phyloP scores from a whole-genome alignment of 2,329 filamentous ascomycete species.

The Sporothrix schenckii region DNA sequence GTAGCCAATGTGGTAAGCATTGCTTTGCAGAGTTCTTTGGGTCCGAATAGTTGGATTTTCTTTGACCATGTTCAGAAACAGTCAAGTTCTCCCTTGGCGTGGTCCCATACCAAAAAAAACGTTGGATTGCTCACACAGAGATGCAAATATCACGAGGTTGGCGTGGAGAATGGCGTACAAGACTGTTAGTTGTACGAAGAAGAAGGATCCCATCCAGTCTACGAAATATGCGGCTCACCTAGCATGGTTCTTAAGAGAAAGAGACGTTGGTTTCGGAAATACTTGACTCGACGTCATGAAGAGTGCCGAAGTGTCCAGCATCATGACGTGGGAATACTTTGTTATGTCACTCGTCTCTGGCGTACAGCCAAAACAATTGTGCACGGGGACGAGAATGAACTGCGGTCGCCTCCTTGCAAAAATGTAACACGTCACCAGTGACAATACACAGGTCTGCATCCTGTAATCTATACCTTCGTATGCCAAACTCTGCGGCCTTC shows the following conservation, averaged over 20 bases:
- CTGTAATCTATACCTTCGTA: background rate
- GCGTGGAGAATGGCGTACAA: background rate
- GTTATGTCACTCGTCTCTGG: background rate
- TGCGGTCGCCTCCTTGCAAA: background rate
- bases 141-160: background rate
- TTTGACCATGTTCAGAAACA: background rate
- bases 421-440: background rate
- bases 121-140: background rate
- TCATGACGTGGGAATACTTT: background rate
- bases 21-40: background rate
- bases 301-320: background rate
- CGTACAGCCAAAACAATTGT: background rate
- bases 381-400: background rate
- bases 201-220: too few relatives aligned
- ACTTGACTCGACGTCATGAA: background rate
- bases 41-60: background rate
- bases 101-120: background rate
- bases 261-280: background rate
- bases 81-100: background rate
- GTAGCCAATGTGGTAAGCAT: background rate
- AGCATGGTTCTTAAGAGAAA: too few relatives aligned
- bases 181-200: too few relatives aligned
- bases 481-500: background rate
- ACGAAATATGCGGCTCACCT: too few relatives aligned
- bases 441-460: background rate